phyloP scores from a whole-genome alignment of 352 stramenopile species.

The Elongisporangium senticosum region DNA sequence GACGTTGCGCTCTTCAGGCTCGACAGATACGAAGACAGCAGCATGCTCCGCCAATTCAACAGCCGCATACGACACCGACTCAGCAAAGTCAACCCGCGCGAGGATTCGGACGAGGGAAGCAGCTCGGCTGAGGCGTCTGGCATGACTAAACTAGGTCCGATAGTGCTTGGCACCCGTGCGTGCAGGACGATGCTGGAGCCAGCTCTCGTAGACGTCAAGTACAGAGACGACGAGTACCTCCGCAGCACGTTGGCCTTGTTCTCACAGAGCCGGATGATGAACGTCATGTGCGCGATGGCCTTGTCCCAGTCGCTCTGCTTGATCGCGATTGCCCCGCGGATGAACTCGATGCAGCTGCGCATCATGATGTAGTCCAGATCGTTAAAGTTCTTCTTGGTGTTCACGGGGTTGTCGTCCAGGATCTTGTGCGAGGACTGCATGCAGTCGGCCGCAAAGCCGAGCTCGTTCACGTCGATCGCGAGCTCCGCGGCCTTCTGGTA shows the following conservation, averaged over 20 bases:
- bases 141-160: not conserved
- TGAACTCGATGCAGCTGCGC: slow-evolving; percentile 68
- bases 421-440: slow-evolving; percentile 73
- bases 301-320: slow-evolving; percentile 65
- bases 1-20: not conserved
- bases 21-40: not conserved
- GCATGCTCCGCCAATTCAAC: not conserved
- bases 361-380: slow-evolving; percentile 59
- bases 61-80: not conserved
- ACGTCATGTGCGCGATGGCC: slow-evolving; percentile 58
- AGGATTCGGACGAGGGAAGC: not conserved
- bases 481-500: slow-evolving; percentile 58
- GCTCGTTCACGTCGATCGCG: slow-evolving; percentile 46
- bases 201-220: slow-evolving; percentile 1
- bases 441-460: slow-evolving; percentile 65
- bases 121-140: not conserved
- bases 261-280: slow-evolving; percentile 56
- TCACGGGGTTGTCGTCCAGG: slow-evolving; percentile 34
- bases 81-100: not conserved
- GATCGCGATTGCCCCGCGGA: slow-evolving; percentile 59
- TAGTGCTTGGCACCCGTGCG: not conserved
- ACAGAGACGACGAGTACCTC: slow-evolving; percentile 40
- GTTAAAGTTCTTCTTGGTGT: slow-evolving; percentile 24
- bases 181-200: not conserved
- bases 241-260: slow-evolving; percentile 54